Evolutionary conservation across 345 rosid species (phyloP).

Genomic region (Brassica cretica): DNA sequence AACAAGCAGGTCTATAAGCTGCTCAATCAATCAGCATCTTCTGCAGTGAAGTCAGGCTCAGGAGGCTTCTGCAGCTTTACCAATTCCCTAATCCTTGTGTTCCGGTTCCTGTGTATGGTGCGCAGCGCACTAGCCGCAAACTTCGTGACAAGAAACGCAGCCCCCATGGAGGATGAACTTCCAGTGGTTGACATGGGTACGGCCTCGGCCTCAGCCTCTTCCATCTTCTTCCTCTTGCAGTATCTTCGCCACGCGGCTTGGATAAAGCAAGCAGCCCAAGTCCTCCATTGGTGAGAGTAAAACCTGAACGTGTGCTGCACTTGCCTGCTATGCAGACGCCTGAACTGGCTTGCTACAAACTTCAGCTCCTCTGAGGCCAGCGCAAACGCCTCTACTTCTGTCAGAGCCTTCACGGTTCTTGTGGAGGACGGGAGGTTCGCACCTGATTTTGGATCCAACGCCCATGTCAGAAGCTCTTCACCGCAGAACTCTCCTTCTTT

Average conservation of each 20-base stretch:
- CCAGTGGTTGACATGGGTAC: conserved; percentile 23
- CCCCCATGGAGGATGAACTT: conserved; percentile 53
- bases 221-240: conserved; percentile 75
- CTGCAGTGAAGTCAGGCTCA: conserved; percentile 86
- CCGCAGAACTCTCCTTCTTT: conserved; percentile 97
- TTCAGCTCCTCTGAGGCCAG: conserved; percentile 56
- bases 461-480: conserved; percentile 96
- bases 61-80: conserved; percentile 87
- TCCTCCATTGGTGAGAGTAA: conserved; percentile 96
- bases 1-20: conserved; percentile 7
- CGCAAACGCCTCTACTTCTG: conserved; percentile 63
- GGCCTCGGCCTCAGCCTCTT: conserved; percentile 50
- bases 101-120: conserved; percentile 70
- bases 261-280: conserved; percentile 98
- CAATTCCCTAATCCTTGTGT: conserved; percentile 60
- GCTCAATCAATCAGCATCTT: conserved; percentile 44
- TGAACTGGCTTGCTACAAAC: conserved; percentile 40
- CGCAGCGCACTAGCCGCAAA: conserved; percentile 92
- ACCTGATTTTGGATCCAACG: conserved; percentile 86
- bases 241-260: conserved; percentile 96
- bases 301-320: conserved; percentile 95
- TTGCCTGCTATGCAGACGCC: conserved; percentile 53
- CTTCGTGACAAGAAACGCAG: conserved; percentile 74
- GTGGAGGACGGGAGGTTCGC: conserved; percentile 86
- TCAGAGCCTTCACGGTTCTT: conserved; percentile 72